These are phyloP conservation scores for Apiospora pterosperma DNA, from an alignment of 2,329 filamentous ascomycete genomes.

Conservation along the genomic window DNA sequence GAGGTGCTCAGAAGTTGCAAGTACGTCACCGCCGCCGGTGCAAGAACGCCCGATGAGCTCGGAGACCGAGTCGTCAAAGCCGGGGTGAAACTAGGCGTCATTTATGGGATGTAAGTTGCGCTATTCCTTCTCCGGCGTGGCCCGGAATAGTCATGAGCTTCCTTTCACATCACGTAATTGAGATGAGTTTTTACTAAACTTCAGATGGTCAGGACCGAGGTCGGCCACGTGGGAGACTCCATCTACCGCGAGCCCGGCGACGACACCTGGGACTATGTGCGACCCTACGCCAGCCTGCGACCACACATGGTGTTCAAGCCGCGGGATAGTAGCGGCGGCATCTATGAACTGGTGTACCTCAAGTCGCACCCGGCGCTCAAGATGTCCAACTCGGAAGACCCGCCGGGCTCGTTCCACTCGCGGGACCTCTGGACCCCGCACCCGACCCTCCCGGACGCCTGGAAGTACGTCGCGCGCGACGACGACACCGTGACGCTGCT, in stretches of 20 bases:
- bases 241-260: conserved; percentile 31
- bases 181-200: conserved; percentile 10
- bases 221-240: conserved; percentile 39
- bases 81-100: conserved; percentile 32
- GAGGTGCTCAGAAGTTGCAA: conserved; percentile 32
- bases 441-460: conserved; percentile 30
- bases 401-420: conserved; percentile 32
- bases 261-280: conserved; percentile 39
- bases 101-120: conserved; percentile 36
- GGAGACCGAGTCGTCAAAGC: conserved; percentile 34
- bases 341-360: conserved; percentile 32
- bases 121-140: neutral
- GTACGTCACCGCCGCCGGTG: conserved; percentile 36
- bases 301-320: conserved; percentile 34
- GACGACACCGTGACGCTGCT: conserved; percentile 35
- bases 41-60: conserved; percentile 38
- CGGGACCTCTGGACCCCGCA: conserved; percentile 33
- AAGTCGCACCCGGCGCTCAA: conserved; percentile 18
- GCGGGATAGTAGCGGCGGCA: conserved; percentile 16
- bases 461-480: conserved; percentile 34
- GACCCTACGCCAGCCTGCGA: conserved; percentile 32
- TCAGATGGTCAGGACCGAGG: conserved; percentile 33
- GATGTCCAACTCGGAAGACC: conserved; percentile 32
- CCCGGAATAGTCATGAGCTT: no score
- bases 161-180: no score